These are phyloP conservation scores for Kalanchoe fedtschenkoi DNA, from an alignment of 164 flowering plant species.

Conservation along the genomic window DNA sequence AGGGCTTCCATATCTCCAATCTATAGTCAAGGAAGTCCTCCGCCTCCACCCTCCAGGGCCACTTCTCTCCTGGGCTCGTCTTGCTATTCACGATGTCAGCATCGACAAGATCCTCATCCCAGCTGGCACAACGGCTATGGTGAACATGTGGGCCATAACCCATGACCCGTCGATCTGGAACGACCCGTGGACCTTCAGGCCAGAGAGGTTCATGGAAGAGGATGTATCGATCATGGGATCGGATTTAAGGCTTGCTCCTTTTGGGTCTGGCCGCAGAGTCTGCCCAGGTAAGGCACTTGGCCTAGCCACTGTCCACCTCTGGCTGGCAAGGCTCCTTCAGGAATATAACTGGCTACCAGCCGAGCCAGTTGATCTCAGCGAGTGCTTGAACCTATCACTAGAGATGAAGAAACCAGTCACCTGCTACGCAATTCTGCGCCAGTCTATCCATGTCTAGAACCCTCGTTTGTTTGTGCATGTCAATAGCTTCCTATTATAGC, in stretches of 20 bases:
- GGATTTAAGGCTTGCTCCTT: constrained; percentile 66
- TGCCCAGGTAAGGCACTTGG: constrained; percentile 72
- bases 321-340: constrained; percentile 61
- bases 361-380: constrained; percentile 53
- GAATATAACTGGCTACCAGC: constrained; percentile 40
- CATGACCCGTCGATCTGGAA: constrained; percentile 63
- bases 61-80: constrained; percentile 80
- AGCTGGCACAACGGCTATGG: constrained; percentile 85
- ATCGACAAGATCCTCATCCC: constrained; percentile 52
- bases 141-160: constrained; percentile 93
- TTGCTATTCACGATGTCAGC: constrained; percentile 54
- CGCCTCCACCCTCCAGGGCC: constrained; percentile 88
- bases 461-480: not conserved
- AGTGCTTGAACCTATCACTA: constrained; percentile 51
- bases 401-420: constrained; percentile 63
- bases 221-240: constrained; percentile 65
- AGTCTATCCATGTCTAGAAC: not conserved
- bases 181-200: constrained; percentile 57
- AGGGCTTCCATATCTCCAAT: constrained; percentile 55
- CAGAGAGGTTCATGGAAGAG: constrained; percentile 55
- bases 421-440: constrained; percentile 22
- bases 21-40: constrained; percentile 64
- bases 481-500: no score
- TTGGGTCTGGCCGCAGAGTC: constrained; percentile 67
- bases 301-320: constrained; percentile 53